Evolutionary conservation across 768 basidiomycete species (phyloP), one percentile per base, ranked within the genome.

Genomic region (Rhodotorula sphaerocarpa): DNA sequence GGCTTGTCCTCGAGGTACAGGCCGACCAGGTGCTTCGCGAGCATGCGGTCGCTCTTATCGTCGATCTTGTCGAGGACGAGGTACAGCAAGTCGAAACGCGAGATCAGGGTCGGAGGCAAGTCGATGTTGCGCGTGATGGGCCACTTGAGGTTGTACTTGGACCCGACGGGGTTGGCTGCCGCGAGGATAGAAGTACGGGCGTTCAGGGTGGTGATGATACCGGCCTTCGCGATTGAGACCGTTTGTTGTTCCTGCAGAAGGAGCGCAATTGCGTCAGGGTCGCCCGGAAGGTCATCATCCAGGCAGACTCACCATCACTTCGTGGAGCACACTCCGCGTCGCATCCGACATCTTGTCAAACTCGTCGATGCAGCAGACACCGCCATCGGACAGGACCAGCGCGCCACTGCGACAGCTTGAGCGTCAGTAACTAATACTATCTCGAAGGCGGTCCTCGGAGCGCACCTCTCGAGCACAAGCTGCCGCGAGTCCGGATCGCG

Each of bases 401-500:
- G 92, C 92, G 64, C 92, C 92, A 78, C 50, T 50, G 50, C 20
- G 48, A 3, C 90, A 90, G 68, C 18, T 55, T 60, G 20, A 30
- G 55, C 27, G 34, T 45, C 27, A 53, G 34, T 23, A 16, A 18
- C 27, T n/a, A 6, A 41, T 23, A 5, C 3, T 23, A 3, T 34
- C 11, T 7, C 20, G 51, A 31, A 20, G 15, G 46, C 20, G 20
- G 12, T n/a, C 25, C 3, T 10, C 15, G 10, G 7, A 15, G 34
- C 50, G 33, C 33, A 50, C 50, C 92, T 92, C 73, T 99, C 93
- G 54, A 99, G 80, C 15, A 99, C 95, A 31, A 99, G 83, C 73
- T 97, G 95, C 77, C 95, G 97, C 41, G 90, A 90, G 75, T 99
- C 95, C 3, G 93, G 91, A 75, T 99, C 95, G 51, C 95, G 83